Evolutionary conservation across 257 asterid genomes (phyloP).

Genomic region (Solanum ossicruentum): DNA sequence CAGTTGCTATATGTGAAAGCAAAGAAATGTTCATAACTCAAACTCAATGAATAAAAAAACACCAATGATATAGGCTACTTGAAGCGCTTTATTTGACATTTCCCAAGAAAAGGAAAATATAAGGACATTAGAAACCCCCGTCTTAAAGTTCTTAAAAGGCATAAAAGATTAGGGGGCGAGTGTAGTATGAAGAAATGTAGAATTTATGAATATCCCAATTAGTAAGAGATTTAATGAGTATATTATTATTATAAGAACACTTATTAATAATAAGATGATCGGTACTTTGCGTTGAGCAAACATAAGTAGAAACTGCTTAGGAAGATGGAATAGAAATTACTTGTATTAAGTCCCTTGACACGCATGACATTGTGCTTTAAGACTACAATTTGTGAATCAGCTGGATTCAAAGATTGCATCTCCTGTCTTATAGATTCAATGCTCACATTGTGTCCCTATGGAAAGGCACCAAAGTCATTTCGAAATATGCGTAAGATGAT

Average conservation of each 20-base stretch:
- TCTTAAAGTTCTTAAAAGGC: neutral
- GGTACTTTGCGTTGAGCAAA: neutral
- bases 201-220: neutral
- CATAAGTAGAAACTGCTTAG: neutral
- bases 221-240: neutral
- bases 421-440: constrained; percentile 37
- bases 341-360: constrained; percentile 62
- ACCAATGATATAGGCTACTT: neutral
- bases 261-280: neutral
- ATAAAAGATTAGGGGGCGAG: neutral
- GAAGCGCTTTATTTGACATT: neutral
- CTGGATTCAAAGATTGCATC: constrained; percentile 23
- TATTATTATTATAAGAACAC: neutral
- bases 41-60: neutral
- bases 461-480: too few relatives aligned
- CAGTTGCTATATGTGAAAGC: too few relatives aligned
- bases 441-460: constrained; percentile 33
- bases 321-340: constrained; percentile 5
- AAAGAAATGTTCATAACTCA: too few relatives aligned
- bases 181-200: neutral
- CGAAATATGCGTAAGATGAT: too few relatives aligned
- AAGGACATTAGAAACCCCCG: neutral
- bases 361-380: constrained; percentile 68
- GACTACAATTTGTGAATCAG: constrained; percentile 60
- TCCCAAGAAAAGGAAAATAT: neutral